Conservation (phyloP, 179 eudicot genomes). For the Silene coronaria region DNA sequence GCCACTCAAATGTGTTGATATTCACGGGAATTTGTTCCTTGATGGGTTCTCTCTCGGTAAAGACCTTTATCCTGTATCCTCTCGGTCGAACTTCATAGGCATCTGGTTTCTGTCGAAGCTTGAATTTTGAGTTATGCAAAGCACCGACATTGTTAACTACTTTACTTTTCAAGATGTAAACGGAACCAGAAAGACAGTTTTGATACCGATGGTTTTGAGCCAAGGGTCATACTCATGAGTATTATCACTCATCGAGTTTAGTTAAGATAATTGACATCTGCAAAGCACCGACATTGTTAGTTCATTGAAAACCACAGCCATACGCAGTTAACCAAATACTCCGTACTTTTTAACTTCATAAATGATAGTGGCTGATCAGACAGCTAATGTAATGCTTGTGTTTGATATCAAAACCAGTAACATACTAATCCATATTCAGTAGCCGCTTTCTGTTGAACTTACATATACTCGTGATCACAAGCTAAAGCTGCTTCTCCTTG, state of each 20-base stretch:
- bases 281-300: not conserved
- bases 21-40: slow-evolving; percentile 70
- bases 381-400: not conserved
- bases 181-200: not conserved
- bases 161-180: not conserved
- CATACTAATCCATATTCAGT: too few relatives aligned
- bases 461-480: too few relatives aligned
- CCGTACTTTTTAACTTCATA: too few relatives aligned
- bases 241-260: too few relatives aligned
- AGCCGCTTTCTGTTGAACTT: not conserved
- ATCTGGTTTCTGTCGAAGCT: not conserved
- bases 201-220: not conserved
- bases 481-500: slow-evolving; percentile 2
- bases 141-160: not conserved
- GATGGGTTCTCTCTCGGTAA: slow-evolving; percentile 81
- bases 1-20: slow-evolving; percentile 53
- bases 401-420: not conserved
- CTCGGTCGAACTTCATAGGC: not conserved
- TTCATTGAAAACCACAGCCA: not conserved
- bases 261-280: too few relatives aligned
- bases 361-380: too few relatives aligned
- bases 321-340: too few relatives aligned
- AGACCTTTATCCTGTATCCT: not conserved
- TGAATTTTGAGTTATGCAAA: not conserved
- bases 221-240: not conserved